A percentile compares a stretch with the other conserved stretches of the same genome.
Evolutionary conservation across 345 rosid species (phyloP).

Genomic region (Hypericum androsaemum): DNA sequence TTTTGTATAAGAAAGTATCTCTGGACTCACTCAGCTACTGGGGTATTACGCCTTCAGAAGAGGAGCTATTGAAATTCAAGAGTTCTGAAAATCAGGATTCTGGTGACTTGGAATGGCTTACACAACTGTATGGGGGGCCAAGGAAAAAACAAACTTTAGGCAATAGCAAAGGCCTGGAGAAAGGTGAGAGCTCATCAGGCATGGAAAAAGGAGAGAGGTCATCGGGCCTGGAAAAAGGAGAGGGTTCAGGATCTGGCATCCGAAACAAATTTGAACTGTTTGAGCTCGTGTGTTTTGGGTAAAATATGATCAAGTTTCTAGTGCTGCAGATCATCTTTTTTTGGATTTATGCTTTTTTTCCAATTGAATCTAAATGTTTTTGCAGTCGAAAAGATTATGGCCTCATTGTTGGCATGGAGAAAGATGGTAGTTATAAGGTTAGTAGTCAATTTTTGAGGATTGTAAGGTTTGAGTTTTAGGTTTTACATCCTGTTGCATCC

Average conservation of each 20-base stretch:
- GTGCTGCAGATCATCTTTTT: constrained; percentile 6
- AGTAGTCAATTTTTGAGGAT: constrained; percentile 4
- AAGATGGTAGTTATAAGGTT: constrained; percentile 80
- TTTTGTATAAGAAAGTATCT: constrained; percentile 62
- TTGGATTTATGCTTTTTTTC: constrained; percentile 11
- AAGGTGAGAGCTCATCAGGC: constrained; percentile 57
- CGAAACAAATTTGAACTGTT: constrained; percentile 41
- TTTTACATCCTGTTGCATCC: constrained; percentile 12
- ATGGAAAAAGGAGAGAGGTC: constrained; percentile 62
- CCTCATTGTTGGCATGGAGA: constrained; percentile 73
- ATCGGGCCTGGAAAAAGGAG: constrained; percentile 62
- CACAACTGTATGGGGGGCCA: constrained; percentile 71
- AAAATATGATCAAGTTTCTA: constrained; percentile 17
- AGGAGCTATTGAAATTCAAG: constrained; percentile 70
- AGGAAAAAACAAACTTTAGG: constrained; percentile 40
- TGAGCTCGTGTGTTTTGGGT: constrained; percentile 79
- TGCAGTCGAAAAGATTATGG: constrained; percentile 90
- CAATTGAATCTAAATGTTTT: constrained; percentile 14
- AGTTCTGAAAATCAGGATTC: constrained; percentile 53
- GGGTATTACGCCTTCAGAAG: constrained; percentile 64
- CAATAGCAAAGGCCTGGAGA: constrained; percentile 44
- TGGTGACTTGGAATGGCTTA: constrained; percentile 73
- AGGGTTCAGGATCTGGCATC: constrained; percentile 40
- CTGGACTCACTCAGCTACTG: constrained; percentile 60
- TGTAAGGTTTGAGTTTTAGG: constrained; percentile 1